Evolutionary conservation across 2,329 filamentous ascomycete genomes (phyloP), one percentile per base, ranked within the genome.

Genomic region (Colletotrichum lindemuthianum): DNA sequence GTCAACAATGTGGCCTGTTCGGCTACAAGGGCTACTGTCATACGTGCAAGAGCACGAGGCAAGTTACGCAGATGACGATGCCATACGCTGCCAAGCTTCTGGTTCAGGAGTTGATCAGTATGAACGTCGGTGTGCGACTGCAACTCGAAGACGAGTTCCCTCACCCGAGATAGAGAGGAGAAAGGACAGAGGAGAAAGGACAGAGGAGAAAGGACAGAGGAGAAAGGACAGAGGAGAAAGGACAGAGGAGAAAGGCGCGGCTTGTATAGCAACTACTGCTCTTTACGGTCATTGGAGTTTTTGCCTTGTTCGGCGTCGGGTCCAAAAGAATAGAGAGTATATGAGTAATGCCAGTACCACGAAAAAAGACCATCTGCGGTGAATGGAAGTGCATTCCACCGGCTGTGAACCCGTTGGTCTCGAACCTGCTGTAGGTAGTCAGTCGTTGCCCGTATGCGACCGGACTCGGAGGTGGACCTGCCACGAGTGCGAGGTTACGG

Each of bases 81-180:
- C 96, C 96, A 39, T 99, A 99, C 78, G 96, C 96, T 15, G 96
- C 96, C 1, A 98, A 99, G 84, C 80, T 99, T 74, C 81, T 99
- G 60, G 92, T 98, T 52, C 96, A 99, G 81, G 96, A 99, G 80
- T 79, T 99, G 72, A 90, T 97, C 74, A 97, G 93, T 77, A 99
- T 99, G 96, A 99, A 99, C 77, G 93, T 99, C n/a, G 92, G 94
- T 67, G 95, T 97, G 65, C 86, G 92, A 63, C 82, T 99, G 79
- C 92, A 95, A 81, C 80, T 99, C 69, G 93, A 93, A 72, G 96
- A 99, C 75, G 93, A 98, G 79, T 99, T 99, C 77, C 93, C 93
- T 13, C 86, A 88, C 70, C 86, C 86, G 32, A 77, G 75, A 65
- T 74, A 70, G 24, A 24, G 24, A 24, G 24, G 24, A 24, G 24